Percentiles rank a stretch among this genome's conserved stretches.
These are phyloP conservation scores for Ascosphaera apis DNA, from an alignment of 2,329 filamentous ascomycete genomes.

Conservation along the genomic window DNA sequence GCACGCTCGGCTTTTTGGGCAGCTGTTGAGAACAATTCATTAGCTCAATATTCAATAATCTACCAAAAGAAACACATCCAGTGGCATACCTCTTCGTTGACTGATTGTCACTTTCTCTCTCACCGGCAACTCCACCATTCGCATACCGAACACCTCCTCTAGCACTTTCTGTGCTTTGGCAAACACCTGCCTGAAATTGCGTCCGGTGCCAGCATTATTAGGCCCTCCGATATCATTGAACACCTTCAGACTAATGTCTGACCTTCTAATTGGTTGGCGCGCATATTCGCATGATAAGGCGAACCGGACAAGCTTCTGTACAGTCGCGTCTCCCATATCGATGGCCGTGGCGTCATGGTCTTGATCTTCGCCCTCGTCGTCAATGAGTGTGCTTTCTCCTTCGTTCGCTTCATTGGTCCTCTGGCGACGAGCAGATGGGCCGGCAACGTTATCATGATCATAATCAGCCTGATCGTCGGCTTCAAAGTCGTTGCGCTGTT, in stretches of 20 bases:
- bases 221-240: constrained; percentile 42
- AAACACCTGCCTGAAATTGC: constrained; percentile 58
- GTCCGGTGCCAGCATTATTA: too few relatives aligned
- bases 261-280: constrained; percentile 31
- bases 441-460: too few relatives aligned
- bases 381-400: too few relatives aligned
- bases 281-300: constrained; percentile 38
- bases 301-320: constrained; percentile 38
- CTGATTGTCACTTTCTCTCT: constrained; percentile 61
- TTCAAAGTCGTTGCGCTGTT: too few relatives aligned
- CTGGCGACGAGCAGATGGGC: too few relatives aligned
- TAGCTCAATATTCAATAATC: background rate
- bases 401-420: too few relatives aligned
- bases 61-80: constrained; percentile 1
- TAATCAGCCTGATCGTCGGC: too few relatives aligned
- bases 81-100: constrained; percentile 45
- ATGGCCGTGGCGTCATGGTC: constrained; percentile 9
- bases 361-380: constrained; percentile 6
- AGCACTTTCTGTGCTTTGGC: constrained; percentile 51
- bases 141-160: constrained; percentile 63
- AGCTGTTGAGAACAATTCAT: constrained; percentile 13
- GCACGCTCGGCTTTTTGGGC: constrained; percentile 23
- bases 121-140: constrained; percentile 60
- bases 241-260: constrained; percentile 40
- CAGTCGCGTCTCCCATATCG: constrained; percentile 19